Evolutionary conservation across 2,329 filamentous ascomycete species (phyloP).

Genomic region (Cladosporium phlei): DNA sequence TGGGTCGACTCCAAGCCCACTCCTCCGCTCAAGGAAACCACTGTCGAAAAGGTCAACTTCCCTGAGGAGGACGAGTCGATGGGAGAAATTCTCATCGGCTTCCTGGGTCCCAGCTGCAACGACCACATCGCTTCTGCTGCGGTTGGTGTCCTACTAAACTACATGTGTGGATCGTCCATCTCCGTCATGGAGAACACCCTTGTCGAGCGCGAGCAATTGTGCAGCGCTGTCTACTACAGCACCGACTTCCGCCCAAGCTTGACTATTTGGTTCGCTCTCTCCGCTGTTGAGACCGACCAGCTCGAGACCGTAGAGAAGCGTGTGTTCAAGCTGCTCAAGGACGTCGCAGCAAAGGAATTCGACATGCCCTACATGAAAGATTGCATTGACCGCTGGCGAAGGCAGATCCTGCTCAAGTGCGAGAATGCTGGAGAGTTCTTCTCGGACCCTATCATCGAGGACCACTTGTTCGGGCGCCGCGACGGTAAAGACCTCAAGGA

Average conservation of each 20-base stretch:
- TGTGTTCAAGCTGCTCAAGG: constrained; percentile 75
- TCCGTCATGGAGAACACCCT: constrained; percentile 86
- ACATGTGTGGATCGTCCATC: constrained; percentile 88
- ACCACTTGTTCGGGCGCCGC: constrained; percentile 83
- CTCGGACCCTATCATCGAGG: constrained; percentile 78
- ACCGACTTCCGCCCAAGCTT: constrained; percentile 75
- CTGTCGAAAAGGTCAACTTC: constrained; percentile 77
- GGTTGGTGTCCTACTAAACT: constrained; percentile 73
- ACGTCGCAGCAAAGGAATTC: constrained; percentile 72
- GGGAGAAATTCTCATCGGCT: constrained; percentile 80
- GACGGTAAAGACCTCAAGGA: constrained; percentile 58
- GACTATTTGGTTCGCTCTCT: constrained; percentile 80
- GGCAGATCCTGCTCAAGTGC: constrained; percentile 76
- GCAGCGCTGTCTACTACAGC: constrained; percentile 76
- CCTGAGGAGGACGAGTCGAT: constrained; percentile 94
- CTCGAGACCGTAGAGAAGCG: constrained; percentile 78
- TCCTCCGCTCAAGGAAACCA: constrained; percentile 64
- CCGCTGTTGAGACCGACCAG: constrained; percentile 80
- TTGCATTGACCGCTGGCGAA: constrained; percentile 74
- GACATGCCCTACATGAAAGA: constrained; percentile 89
- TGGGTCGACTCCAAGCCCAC: constrained; percentile 87
- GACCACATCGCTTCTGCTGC: constrained; percentile 60
- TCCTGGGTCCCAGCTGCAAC: constrained; percentile 78
- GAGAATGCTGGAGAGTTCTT: constrained; percentile 80
- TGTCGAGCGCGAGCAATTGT: constrained; percentile 88